Evolutionary conservation across 2,329 filamentous ascomycete species (phyloP).

Genomic region (Cytospora mali): DNA sequence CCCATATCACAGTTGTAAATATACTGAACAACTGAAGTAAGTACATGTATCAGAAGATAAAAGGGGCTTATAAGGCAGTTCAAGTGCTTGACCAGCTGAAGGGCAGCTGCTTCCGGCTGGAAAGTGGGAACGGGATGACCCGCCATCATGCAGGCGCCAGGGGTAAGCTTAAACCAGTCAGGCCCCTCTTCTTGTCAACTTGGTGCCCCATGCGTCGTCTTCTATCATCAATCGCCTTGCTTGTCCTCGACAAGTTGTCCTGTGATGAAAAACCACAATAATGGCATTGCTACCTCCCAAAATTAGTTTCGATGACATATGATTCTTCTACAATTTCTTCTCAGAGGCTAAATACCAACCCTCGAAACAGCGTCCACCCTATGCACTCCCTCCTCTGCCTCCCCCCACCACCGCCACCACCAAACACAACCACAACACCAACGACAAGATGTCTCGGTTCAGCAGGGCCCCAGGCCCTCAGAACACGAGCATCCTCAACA

Average conservation of each 20-base stretch:
- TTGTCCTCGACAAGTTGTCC: not conserved
- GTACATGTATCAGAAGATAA: not conserved
- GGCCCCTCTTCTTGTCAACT: not conserved
- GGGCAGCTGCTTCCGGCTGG: not conserved
- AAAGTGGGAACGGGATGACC: not conserved
- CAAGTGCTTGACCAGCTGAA: not conserved
- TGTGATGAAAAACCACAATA: not conserved
- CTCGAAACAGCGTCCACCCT: not conserved
- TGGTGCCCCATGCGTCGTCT: not conserved
- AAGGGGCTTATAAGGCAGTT: not conserved
- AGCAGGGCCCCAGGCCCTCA: conserved; percentile 42
- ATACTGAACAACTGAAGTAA: too few species aligned
- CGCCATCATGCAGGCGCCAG: not conserved
- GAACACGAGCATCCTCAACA: conserved; percentile 66
- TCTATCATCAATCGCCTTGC: not conserved
- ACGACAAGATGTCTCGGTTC: conserved; percentile 46
- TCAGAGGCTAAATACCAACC: not conserved
- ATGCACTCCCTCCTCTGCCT: not conserved
- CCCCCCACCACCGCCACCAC: too few species aligned
- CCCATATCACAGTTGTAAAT: too few species aligned
- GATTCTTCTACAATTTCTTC: not conserved
- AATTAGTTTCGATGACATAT: not conserved
- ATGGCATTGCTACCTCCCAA: not conserved
- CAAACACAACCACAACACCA: not conserved
- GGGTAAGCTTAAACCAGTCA: not conserved